Evolutionary conservation across 176 grass and related monocot species (phyloP).

Genomic region (Puccinellia tenuiflora): DNA sequence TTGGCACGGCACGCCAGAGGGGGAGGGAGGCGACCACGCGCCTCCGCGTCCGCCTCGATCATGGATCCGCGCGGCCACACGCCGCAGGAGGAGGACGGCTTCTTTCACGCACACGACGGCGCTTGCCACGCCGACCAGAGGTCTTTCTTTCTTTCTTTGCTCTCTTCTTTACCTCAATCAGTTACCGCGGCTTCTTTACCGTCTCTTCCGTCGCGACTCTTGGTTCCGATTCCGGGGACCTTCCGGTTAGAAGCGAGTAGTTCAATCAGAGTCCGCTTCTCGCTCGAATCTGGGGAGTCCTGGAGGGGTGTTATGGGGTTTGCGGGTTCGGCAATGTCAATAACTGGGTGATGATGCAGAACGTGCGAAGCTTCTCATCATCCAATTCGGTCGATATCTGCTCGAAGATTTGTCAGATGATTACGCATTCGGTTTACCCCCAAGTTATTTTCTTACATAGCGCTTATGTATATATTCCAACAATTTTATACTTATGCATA

Average conservation of each 20-base stretch:
- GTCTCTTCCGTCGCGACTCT: neutral
- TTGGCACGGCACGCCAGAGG: neutral
- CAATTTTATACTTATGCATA: neutral
- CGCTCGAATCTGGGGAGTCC: neutral
- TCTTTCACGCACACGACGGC: constrained; percentile 8
- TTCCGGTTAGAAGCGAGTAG: neutral
- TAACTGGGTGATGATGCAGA: neutral
- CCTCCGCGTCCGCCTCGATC: neutral
- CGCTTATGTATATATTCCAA: neutral
- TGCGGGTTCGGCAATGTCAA: neutral
- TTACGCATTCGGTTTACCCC: neutral
- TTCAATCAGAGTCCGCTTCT: neutral
- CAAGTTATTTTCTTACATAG: neutral
- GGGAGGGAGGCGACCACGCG: constrained; percentile 26
- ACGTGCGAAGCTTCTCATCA: neutral
- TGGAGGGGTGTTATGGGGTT: neutral
- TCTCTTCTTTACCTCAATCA: neutral
- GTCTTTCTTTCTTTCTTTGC: neutral
- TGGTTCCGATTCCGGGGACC: neutral
- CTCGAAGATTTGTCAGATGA: neutral
- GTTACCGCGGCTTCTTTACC: neutral
- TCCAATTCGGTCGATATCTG: neutral
- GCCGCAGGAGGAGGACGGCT: constrained; percentile 17
- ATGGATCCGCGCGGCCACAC: constrained; percentile 27
- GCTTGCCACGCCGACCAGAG: constrained; percentile 12